A percentile compares a stretch with the other conserved stretches of the same genome.
Evolutionary conservation across 2,329 filamentous ascomycete genomes (phyloP).

Genomic region (Nemania diffusa): DNA sequence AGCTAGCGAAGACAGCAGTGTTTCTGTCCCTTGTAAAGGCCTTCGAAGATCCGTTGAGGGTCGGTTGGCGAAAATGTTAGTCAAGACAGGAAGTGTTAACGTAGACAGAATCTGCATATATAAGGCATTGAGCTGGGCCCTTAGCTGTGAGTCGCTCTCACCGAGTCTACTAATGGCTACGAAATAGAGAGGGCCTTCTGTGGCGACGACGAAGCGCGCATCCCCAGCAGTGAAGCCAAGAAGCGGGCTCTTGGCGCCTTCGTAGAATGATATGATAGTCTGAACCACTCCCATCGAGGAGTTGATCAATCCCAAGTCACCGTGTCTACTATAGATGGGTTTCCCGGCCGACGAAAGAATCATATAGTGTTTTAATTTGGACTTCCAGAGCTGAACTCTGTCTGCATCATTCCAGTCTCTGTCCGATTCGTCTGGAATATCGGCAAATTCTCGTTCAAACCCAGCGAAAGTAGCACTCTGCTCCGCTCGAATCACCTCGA

Average conservation of each 20-base stretch:
- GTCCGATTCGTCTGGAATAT: slow-evolving; percentile 67
- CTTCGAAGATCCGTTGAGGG: slow-evolving; percentile 94
- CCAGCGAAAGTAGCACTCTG: slow-evolving; percentile 65
- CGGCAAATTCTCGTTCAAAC: slow-evolving; percentile 82
- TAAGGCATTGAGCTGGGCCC: slow-evolving; percentile 87
- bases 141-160: slow-evolving; percentile 91
- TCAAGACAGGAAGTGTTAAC: slow-evolving; percentile 86
- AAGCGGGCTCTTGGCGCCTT: slow-evolving; percentile 80
- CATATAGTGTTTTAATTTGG: slow-evolving; percentile 96
- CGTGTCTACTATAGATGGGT: slow-evolving; percentile 95
- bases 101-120: slow-evolving; percentile 99
- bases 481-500: slow-evolving; percentile 62
- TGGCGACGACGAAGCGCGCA: slow-evolving; percentile 85
- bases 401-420: slow-evolving; percentile 62
- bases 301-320: slow-evolving; percentile 88
- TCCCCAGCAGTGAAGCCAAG: slow-evolving; percentile 87
- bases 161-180: slow-evolving; percentile 91
- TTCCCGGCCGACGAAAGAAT: slow-evolving; percentile 96
- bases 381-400: slow-evolving; percentile 81
- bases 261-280: slow-evolving; percentile 97
- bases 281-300: slow-evolving; percentile 95
- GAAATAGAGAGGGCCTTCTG: slow-evolving; percentile 88
- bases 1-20: slow-evolving; percentile 87
- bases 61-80: slow-evolving; percentile 85
- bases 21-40: slow-evolving; percentile 90